These are phyloP conservation scores for Aurantiochytrium sp. DNA, from an alignment of 108 stramenopile species.

Conservation along the genomic window DNA sequence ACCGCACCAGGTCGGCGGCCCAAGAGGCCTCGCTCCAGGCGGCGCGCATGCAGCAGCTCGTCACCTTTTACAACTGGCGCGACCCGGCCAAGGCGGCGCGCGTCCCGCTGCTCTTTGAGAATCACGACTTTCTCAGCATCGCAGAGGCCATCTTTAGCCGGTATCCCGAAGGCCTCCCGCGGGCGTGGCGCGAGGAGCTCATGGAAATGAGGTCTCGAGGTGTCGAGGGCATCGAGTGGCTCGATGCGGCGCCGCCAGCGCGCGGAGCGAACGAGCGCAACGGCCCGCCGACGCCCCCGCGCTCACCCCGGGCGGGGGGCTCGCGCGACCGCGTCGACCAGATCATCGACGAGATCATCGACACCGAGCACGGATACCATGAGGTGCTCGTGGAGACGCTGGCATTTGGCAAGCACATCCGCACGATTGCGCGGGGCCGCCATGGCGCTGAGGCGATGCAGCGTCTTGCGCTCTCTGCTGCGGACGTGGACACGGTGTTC, in stretches of 20 bases:
- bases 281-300: background rate
- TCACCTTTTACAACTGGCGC: conserved; percentile 21
- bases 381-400: background rate
- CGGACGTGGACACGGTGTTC: background rate
- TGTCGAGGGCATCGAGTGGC: background rate
- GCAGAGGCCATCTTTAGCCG: background rate
- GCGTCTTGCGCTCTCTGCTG: background rate
- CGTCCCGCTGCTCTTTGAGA: background rate
- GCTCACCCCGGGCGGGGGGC: background rate
- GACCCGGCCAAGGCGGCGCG: background rate
- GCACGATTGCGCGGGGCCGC: background rate
- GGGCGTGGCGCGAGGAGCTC: background rate
- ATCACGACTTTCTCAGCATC: conserved; percentile 9
- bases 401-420: background rate
- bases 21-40: background rate
- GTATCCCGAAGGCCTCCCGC: background rate
- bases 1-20: background rate
- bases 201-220: background rate
- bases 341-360: conserved; percentile 9
- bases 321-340: background rate
- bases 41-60: background rate
- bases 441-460: background rate
- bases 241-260: background rate
- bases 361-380: background rate
- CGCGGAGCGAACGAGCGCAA: background rate